These are phyloP conservation scores for Oryza nivara DNA, from an alignment of 176 grass and related monocot genomes.

Conservation along the genomic window DNA sequence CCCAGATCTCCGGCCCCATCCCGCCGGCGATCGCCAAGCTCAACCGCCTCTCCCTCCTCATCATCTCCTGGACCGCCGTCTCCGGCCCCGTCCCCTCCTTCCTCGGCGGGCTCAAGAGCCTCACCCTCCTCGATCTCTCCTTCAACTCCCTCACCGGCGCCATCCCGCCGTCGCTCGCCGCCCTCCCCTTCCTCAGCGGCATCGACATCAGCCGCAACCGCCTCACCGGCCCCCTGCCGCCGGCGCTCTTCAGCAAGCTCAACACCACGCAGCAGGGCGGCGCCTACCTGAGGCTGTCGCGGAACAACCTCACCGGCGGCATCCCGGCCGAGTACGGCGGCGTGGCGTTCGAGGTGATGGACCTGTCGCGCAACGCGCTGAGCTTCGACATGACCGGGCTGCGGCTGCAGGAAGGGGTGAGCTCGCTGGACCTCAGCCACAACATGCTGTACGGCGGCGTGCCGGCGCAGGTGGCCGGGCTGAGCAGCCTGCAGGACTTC, in stretches of 20 bases:
- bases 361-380: slow-evolving; percentile 28
- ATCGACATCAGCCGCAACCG: slow-evolving; percentile 59
- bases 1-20: slow-evolving; percentile 47
- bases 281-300: slow-evolving; percentile 44
- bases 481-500: slow-evolving; percentile 2
- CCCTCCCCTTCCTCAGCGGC: neutral
- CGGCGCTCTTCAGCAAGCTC: slow-evolving; percentile 18
- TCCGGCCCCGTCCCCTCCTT: slow-evolving; percentile 53
- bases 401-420: neutral
- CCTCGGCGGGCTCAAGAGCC: slow-evolving; percentile 28
- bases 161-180: neutral
- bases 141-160: slow-evolving; percentile 53
- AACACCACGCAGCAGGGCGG: no score
- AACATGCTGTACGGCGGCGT: neutral
- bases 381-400: neutral
- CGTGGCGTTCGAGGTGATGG: slow-evolving; percentile 3
- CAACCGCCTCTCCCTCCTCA: slow-evolving; percentile 26
- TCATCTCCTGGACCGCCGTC: slow-evolving; percentile 49
- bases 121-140: slow-evolving; percentile 49
- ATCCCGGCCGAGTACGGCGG: slow-evolving; percentile 1
- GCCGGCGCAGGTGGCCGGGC: slow-evolving; percentile 1
- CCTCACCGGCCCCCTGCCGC: slow-evolving; percentile 50
- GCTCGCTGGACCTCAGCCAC: neutral
- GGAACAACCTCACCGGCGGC: slow-evolving; percentile 54
- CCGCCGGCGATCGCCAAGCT: slow-evolving; percentile 38